Evolutionary conservation across 306 rosid species (phyloP).

Genomic region (Vigna angularis): DNA sequence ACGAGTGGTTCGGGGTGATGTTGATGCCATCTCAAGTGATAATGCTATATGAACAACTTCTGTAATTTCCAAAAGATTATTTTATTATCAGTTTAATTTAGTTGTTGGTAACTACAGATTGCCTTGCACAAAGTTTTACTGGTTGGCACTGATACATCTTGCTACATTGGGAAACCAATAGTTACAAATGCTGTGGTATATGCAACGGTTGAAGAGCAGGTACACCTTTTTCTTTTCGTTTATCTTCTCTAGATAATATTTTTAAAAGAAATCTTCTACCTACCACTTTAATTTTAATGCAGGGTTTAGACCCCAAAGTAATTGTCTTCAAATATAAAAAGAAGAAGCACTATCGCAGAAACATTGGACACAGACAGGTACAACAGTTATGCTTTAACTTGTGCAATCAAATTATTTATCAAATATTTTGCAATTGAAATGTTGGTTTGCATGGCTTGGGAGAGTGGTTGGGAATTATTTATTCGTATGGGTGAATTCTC

Average conservation of each 20-base stretch:
- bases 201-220: constrained; percentile 98
- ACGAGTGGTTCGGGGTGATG: background rate
- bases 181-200: constrained; percentile 96
- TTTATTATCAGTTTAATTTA: constrained; percentile 30
- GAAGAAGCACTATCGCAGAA: constrained; percentile 91
- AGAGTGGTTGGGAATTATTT: constrained; percentile 9
- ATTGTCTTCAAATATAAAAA: constrained; percentile 89
- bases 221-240: constrained; percentile 42
- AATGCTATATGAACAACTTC: background rate
- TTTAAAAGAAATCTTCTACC: constrained; percentile 1
- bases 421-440: background rate
- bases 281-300: constrained; percentile 38
- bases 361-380: constrained; percentile 96
- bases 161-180: constrained; percentile 89
- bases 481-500: background rate
- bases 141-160: constrained; percentile 79
- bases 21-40: constrained; percentile 9
- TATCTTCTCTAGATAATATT: background rate
- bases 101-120: constrained; percentile 61
- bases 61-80: background rate
- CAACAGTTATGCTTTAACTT: constrained; percentile 6
- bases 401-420: constrained; percentile 26
- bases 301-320: constrained; percentile 82
- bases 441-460: constrained; percentile 14
- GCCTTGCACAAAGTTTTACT: constrained; percentile 88